Evolutionary conservation across 2,329 filamentous ascomycete genomes (phyloP).

Genomic region (Apiospora pterosperma): DNA sequence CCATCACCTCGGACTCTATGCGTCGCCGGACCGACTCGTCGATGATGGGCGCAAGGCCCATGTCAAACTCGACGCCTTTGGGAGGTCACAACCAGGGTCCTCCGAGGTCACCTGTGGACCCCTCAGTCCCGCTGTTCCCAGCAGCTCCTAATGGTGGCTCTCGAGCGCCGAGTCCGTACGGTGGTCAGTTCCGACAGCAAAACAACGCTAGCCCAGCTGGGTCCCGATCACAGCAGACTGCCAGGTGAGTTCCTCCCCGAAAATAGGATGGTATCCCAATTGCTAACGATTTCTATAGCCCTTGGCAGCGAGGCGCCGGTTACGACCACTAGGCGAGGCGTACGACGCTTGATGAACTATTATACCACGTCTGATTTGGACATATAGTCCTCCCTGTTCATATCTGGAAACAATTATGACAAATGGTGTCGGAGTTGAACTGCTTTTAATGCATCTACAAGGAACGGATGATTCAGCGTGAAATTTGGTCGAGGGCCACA

Average conservation of each 20-base stretch:
- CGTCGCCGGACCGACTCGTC: constrained; percentile 34
- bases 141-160: constrained; percentile 21
- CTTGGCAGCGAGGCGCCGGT: constrained; percentile 55
- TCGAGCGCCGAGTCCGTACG: constrained; percentile 28
- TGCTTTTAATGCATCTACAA: constrained; percentile 23
- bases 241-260: constrained; percentile 36
- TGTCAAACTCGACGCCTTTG: neutral
- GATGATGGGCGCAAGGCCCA: constrained; percentile 5
- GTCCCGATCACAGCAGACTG: constrained; percentile 38
- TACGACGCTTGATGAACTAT: constrained; percentile 16
- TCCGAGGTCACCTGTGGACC: constrained; percentile 45
- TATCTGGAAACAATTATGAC: constrained; percentile 25
- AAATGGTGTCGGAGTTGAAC: constrained; percentile 25
- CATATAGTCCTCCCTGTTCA: constrained; percentile 19
- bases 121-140: constrained; percentile 50
- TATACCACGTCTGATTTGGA: constrained; percentile 20
- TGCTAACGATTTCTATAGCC: constrained; percentile 32
- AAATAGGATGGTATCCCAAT: neutral
- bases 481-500: neutral
- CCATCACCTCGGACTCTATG: constrained; percentile 55
- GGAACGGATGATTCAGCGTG: constrained; percentile 3
- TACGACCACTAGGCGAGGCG: constrained; percentile 42
- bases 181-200: constrained; percentile 33
- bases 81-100: constrained; percentile 13
- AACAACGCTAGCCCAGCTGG: constrained; percentile 37